Conservation (phyloP, 139 green algal species). For the Raphidocelis subcapitata region DNA sequence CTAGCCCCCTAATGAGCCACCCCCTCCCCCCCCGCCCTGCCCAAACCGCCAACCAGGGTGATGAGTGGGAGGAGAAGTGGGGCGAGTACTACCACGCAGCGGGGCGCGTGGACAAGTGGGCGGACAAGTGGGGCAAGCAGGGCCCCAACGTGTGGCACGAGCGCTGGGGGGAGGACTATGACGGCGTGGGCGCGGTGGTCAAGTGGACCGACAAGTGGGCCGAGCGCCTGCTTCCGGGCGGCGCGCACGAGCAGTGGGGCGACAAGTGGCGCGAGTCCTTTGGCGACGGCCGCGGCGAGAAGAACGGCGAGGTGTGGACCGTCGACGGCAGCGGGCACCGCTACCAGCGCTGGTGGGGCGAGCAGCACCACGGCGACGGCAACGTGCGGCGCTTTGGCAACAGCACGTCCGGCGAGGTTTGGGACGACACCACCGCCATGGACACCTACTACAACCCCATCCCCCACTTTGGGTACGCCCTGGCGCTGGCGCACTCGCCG, state of each 20-base stretch:
- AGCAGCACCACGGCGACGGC: constrained; percentile 74
- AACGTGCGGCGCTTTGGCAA: constrained; percentile 69
- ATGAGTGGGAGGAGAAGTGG: constrained; percentile 93
- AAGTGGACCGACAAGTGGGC: constrained; percentile 66
- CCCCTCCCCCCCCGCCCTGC: too few relatives aligned
- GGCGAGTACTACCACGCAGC: constrained; percentile 67
- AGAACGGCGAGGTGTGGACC: constrained; percentile 72
- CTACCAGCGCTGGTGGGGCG: constrained; percentile 81
- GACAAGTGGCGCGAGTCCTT: constrained; percentile 92
- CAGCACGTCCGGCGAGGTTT: constrained; percentile 67
- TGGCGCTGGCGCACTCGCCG: constrained; percentile 25
- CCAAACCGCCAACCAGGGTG: constrained; percentile 12
- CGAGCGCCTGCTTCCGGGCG: constrained; percentile 55
- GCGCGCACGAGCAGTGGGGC: constrained; percentile 71
- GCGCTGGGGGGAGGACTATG: constrained; percentile 85
- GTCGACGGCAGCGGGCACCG: constrained; percentile 34
- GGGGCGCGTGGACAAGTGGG: constrained; percentile 71
- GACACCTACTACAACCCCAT: constrained; percentile 93
- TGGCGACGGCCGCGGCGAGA: constrained; percentile 63
- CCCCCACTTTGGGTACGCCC: constrained; percentile 71
- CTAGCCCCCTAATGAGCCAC: too few relatives aligned
- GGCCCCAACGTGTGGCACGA: constrained; percentile 84
- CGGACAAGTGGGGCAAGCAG: constrained; percentile 85
- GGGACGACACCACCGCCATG: constrained; percentile 74
- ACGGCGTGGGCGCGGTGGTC: constrained; percentile 38